These are phyloP conservation scores for Trichosporon coremiiforme DNA, from an alignment of 1,284 basidiomycete genomes.

Conservation along the genomic window DNA sequence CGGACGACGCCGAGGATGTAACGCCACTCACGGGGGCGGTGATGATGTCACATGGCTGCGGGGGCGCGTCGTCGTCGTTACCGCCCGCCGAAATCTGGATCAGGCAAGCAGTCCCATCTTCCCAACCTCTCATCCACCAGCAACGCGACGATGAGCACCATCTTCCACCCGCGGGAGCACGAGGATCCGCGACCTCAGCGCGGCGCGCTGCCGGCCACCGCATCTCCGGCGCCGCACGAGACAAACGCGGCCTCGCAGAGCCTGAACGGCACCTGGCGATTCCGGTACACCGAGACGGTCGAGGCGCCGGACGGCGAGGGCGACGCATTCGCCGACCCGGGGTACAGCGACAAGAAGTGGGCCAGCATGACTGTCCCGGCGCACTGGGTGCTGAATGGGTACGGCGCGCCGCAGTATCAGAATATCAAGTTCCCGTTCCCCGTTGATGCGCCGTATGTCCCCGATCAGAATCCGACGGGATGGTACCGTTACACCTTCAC, in stretches of 20 bases:
- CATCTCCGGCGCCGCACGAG: slow-evolving; percentile 3
- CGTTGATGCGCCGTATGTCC: slow-evolving; percentile 28
- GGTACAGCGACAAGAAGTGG: slow-evolving; percentile 23
- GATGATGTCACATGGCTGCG: slow-evolving; percentile 11
- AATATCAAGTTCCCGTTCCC: slow-evolving; percentile 32
- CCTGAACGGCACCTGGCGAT: slow-evolving; percentile 35
- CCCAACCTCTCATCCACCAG: slow-evolving; percentile 9
- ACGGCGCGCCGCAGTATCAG: slow-evolving; percentile 29
- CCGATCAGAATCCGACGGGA: slow-evolving; percentile 34
- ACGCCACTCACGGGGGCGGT: not conserved
- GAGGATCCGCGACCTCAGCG: slow-evolving; percentile 14
- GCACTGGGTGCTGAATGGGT: slow-evolving; percentile 29
- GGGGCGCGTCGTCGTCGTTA: slow-evolving; percentile 4
- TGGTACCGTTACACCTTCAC: slow-evolving; percentile 27
- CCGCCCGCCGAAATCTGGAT: not conserved
- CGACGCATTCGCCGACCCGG: slow-evolving; percentile 20
- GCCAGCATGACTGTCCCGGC: slow-evolving; percentile 26
- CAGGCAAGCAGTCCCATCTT: not conserved
- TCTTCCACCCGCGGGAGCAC: slow-evolving; percentile 17
- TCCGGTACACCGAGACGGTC: slow-evolving; percentile 28
- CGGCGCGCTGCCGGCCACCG: not conserved
- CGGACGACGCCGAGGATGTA: not conserved
- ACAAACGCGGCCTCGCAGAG: slow-evolving; percentile 1
- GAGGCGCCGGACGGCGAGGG: not conserved
- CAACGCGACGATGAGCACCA: slow-evolving; percentile 7